A percentile compares a stretch with the other conserved stretches of the same genome.
phyloP scores from a whole-genome alignment of 352 stramenopile species.

The Globisporangium nodosum region DNA sequence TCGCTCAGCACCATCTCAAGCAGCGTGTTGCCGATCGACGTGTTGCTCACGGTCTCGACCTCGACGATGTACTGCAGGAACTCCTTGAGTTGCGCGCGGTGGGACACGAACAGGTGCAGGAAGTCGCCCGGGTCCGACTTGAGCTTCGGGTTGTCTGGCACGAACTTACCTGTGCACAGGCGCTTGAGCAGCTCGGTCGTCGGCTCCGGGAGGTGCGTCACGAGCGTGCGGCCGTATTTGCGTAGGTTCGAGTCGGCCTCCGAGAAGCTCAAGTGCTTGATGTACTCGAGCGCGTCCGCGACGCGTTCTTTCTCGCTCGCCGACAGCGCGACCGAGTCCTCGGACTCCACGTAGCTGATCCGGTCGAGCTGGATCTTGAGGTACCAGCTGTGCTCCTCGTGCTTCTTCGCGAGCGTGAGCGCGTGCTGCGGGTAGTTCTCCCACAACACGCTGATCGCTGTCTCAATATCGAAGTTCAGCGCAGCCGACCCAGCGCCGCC shows the following conservation, averaged over 20 bases:
- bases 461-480: constrained; percentile 89
- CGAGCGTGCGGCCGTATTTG: constrained; percentile 86
- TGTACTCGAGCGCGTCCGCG: constrained; percentile 88
- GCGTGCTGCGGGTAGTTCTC: constrained; percentile 91
- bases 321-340: constrained; percentile 61
- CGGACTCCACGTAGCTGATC: constrained; percentile 83
- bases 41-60: constrained; percentile 83
- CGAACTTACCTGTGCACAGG: constrained; percentile 86
- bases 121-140: constrained; percentile 87
- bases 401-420: constrained; percentile 85
- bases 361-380: constrained; percentile 91
- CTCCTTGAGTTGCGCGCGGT: constrained; percentile 82
- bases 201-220: constrained; percentile 80
- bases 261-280: constrained; percentile 79
- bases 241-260: constrained; percentile 82
- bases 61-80: constrained; percentile 89
- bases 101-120: constrained; percentile 90
- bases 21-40: constrained; percentile 87
- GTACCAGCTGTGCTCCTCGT: constrained; percentile 90
- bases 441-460: constrained; percentile 90
- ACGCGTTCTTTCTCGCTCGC: constrained; percentile 78
- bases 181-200: constrained; percentile 89
- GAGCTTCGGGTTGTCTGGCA: constrained; percentile 35
- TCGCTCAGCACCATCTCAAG: constrained; percentile 86
- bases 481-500: constrained; percentile 14